phyloP scores from a whole-genome alignment of 1,139 yeast genomes.

The Torulaspora globosa region DNA sequence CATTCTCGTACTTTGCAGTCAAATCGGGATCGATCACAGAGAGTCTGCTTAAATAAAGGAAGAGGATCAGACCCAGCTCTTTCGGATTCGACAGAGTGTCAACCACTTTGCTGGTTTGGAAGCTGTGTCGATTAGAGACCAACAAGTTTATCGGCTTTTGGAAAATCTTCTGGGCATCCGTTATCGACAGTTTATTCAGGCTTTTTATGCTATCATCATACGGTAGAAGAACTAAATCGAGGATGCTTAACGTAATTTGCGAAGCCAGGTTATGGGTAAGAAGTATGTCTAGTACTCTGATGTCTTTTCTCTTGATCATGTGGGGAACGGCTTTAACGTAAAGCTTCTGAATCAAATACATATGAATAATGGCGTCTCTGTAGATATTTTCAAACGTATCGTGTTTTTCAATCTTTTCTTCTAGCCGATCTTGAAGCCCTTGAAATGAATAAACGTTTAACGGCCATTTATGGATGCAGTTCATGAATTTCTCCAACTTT shows the following conservation, averaged over 20 bases:
- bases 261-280: conserved; percentile 58
- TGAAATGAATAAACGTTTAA: conserved; percentile 49
- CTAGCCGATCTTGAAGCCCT: conserved; percentile 46
- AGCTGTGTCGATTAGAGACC: conserved; percentile 62
- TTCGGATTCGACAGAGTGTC: conserved; percentile 43
- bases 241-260: conserved; percentile 47
- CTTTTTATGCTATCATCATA: conserved; percentile 33
- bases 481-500: conserved; percentile 40
- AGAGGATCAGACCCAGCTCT: conserved; percentile 52
- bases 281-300: conserved; percentile 53
- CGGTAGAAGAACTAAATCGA: conserved; percentile 50
- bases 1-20: conserved; percentile 57
- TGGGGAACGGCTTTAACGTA: conserved; percentile 63
- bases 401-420: conserved; percentile 36
- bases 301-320: conserved; percentile 52
- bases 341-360: conserved; percentile 56
- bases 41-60: conserved; percentile 56
- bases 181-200: conserved; percentile 42
- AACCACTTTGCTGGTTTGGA: conserved; percentile 51
- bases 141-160: conserved; percentile 51
- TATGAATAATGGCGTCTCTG: conserved; percentile 50
- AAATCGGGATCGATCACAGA: conserved; percentile 51
- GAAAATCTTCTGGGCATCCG: conserved; percentile 42
- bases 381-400: conserved; percentile 35
- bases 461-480: conserved; percentile 57